Conservation (phyloP, 495 filamentous ascomycete genomes). For the Penicillium coprophilum region DNA sequence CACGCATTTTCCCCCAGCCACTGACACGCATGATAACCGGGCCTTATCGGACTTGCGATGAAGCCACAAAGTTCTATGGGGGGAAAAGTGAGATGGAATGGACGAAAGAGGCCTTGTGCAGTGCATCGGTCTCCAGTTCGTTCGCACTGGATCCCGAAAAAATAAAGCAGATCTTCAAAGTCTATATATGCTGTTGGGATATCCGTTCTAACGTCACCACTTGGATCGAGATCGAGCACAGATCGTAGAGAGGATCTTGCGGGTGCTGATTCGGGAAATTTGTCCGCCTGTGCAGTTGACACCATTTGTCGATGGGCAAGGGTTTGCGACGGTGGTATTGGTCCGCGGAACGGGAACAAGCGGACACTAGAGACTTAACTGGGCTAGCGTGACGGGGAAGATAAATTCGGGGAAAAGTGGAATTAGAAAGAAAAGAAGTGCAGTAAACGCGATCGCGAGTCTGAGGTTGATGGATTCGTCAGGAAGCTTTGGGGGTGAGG, state of each 20-base stretch:
- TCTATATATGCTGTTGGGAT: slow-evolving; percentile 17
- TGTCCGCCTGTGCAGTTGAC: slow-evolving; percentile 25
- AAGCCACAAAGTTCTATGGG: slow-evolving; percentile 10
- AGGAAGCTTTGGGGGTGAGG: slow-evolving; percentile 16
- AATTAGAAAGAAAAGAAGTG: background rate
- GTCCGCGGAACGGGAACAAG: slow-evolving; percentile 6
- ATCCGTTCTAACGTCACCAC: slow-evolving; percentile 21
- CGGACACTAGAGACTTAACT: slow-evolving; percentile 9
- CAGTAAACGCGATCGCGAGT: slow-evolving; percentile 15
- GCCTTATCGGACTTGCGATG: too few relatives aligned
- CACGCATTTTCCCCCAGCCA: slow-evolving; percentile 14
- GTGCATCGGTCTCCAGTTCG: background rate
- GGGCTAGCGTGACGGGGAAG: slow-evolving; percentile 3
- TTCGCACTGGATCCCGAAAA: slow-evolving; percentile 2
- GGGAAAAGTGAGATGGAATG: background rate
- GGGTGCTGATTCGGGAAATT: slow-evolving; percentile 26
- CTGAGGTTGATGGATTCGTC: slow-evolving; percentile 14
- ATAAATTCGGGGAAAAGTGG: slow-evolving; percentile 1
- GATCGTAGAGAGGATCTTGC: slow-evolving; percentile 26
- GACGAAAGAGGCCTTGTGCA: background rate
- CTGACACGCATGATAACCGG: slow-evolving; percentile 24
- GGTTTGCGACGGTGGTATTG: background rate
- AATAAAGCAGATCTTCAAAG: slow-evolving; percentile 2
- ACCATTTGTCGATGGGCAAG: background rate
- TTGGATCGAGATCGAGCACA: slow-evolving; percentile 22